Percentiles rank a stretch among this genome's conserved stretches.
These are phyloP conservation scores for Penicillium janthinellum DNA, from an alignment of 2,329 filamentous ascomycete species.

Conservation along the genomic window DNA sequence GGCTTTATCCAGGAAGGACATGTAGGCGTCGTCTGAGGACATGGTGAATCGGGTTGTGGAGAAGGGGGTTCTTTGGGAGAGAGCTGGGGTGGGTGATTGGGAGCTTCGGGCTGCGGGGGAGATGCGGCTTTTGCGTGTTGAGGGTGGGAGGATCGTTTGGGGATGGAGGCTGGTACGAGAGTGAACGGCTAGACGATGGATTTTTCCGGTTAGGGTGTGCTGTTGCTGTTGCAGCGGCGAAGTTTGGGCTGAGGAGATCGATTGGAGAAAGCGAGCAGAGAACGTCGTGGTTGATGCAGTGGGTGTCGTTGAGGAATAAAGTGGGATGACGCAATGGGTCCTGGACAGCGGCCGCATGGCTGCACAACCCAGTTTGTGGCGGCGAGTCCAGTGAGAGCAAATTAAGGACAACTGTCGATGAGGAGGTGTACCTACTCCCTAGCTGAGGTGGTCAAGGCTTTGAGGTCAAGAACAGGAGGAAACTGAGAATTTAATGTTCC, in stretches of 20 bases:
- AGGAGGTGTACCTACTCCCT: neutral
- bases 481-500: neutral
- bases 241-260: neutral
- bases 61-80: slow-evolving; percentile 12
- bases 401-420: neutral
- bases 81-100: slow-evolving; percentile 5
- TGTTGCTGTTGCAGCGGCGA: neutral
- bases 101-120: slow-evolving; percentile 14
- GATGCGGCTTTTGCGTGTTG: neutral
- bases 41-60: slow-evolving; percentile 34
- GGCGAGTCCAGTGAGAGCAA: neutral
- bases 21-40: slow-evolving; percentile 76
- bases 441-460: neutral
- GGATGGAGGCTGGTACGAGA: neutral
- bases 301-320: slow-evolving; percentile 15
- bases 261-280: neutral
- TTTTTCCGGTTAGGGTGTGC: neutral
- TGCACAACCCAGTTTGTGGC: slow-evolving; percentile 8
- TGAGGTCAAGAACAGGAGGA: neutral
- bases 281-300: neutral
- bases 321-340: slow-evolving; percentile 31
- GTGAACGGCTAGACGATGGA: neutral
- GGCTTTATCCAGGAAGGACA: slow-evolving; percentile 82
- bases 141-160: neutral
- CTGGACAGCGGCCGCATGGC: slow-evolving; percentile 16